Conservation (phyloP, 352 stramenopile genomes). For the Phytophthora pistaciae region DNA sequence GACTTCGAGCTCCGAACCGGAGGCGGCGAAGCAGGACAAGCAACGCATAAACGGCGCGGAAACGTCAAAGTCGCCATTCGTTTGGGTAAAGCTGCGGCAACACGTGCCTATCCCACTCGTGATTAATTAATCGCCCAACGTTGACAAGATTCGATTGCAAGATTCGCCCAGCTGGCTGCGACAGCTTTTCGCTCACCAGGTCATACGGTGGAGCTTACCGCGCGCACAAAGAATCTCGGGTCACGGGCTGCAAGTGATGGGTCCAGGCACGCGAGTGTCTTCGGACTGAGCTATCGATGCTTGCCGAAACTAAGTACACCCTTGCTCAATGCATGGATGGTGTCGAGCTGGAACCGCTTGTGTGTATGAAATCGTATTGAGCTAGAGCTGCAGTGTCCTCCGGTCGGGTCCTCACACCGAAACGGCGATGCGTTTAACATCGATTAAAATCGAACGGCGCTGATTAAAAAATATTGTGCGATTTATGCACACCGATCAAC, state of each 20-base stretch:
- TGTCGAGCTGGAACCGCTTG: background rate
- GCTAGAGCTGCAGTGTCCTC: background rate
- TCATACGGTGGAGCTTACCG: conserved; percentile 3
- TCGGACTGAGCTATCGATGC: background rate
- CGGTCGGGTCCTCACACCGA: background rate
- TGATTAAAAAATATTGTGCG: conserved; percentile 5
- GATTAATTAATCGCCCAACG: conserved; percentile 14
- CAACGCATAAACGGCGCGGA: background rate
- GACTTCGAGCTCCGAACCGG: background rate
- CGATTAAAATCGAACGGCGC: conserved; percentile 11
- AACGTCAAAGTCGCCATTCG: conserved; percentile 3
- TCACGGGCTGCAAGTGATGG: conserved; percentile 2
- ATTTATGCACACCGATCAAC: conserved; percentile 1
- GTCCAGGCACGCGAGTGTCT: background rate
- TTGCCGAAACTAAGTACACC: background rate
- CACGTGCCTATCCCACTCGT: background rate
- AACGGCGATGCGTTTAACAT: background rate
- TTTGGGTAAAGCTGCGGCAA: background rate
- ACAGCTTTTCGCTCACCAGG: background rate
- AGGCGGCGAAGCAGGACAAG: background rate
- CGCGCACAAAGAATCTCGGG: conserved; percentile 4
- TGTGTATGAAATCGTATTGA: background rate
- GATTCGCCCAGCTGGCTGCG: conserved; percentile 7
- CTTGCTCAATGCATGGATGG: background rate
- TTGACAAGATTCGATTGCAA: conserved; percentile 14